Evolutionary conservation across 208 protist genomes (phyloP), one percentile per base, ranked within the genome.

Genomic region (Leishmania martiniquensis): DNA sequence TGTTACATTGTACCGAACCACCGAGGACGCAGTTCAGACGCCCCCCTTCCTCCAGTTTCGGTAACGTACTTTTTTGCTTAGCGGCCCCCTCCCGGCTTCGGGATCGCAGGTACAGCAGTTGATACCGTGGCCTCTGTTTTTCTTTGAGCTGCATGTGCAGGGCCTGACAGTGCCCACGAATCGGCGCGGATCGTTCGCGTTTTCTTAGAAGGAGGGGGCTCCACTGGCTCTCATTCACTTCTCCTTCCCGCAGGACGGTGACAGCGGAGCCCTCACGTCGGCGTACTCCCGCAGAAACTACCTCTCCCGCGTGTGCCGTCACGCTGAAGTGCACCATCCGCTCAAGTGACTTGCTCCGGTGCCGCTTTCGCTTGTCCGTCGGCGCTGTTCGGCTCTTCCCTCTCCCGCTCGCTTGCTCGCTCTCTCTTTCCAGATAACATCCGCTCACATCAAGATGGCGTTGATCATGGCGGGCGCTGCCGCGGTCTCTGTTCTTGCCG

Each of bases 401-500:
- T 29, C 2, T 1, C n/a, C n/a, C n/a, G n/a, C n/a, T n/a, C n/a
- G n/a, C n/a, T n/a, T n/a, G n/a, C n/a, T n/a, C n/a, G n/a, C n/a
- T n/a, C 34, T 69, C 65, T 69, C 49, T 69, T 69, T 69, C 0
- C 5, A 13, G 10, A 6, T 47, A 20, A 29, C 7, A 44, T 49
- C 22, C 42, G 39, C 25, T 51, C 13, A 25, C 34, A 32, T 60
- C 29, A 72, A 66, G 73, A 45, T 73, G 20, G 47, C 72, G 47
- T 13, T 76, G n/a, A 5, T 88, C 7, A 22, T 72, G 25, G 66
- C 75, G 39, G 72, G 72, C 13, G 75, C 75, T 62, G 79, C 75
- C 29, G 75, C 74, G 32, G 3, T 88, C 13, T 54, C 87, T 12
- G 17, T 85, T 37, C 51, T 88, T 10, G 44, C 85, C 15, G 66